These are phyloP conservation scores for Tuber calosporum DNA, from an alignment of 495 filamentous ascomycete genomes.

Conservation along the genomic window DNA sequence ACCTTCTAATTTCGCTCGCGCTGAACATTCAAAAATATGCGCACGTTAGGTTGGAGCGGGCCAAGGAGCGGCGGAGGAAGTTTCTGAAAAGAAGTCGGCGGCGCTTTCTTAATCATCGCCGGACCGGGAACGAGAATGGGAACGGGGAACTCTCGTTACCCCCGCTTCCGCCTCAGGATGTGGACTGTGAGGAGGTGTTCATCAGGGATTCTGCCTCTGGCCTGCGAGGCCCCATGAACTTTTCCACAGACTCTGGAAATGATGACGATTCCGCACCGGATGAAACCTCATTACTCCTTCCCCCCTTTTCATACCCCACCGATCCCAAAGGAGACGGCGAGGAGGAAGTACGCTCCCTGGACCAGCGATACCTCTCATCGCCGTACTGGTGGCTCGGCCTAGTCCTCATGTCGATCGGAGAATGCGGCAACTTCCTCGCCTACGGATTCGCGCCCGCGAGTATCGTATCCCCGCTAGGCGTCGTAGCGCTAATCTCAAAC, in stretches of 20 bases:
- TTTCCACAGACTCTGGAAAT: background rate
- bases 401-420: slow-evolving; percentile 82
- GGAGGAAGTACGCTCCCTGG: slow-evolving; percentile 34
- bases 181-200: background rate
- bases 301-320: background rate
- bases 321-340: slow-evolving; percentile 24
- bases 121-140: background rate
- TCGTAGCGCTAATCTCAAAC: slow-evolving; percentile 91
- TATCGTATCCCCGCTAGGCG: slow-evolving; percentile 92
- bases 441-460: slow-evolving; percentile 98
- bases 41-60: slow-evolving; percentile 68
- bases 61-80: slow-evolving; percentile 46
- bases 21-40: slow-evolving; percentile 96
- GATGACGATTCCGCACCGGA: background rate
- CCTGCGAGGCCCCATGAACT: background rate
- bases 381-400: slow-evolving; percentile 96
- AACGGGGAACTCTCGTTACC: background rate
- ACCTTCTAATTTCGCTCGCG: slow-evolving; percentile 86
- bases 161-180: background rate
- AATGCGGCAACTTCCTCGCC: slow-evolving; percentile 91
- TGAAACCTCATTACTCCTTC: slow-evolving; percentile 21
- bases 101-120: background rate
- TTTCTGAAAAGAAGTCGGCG: slow-evolving; percentile 21
- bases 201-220: background rate
- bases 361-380: slow-evolving; percentile 68